Conservation (phyloP, 1,139 yeast genomes). For the Candida sp. region DNA sequence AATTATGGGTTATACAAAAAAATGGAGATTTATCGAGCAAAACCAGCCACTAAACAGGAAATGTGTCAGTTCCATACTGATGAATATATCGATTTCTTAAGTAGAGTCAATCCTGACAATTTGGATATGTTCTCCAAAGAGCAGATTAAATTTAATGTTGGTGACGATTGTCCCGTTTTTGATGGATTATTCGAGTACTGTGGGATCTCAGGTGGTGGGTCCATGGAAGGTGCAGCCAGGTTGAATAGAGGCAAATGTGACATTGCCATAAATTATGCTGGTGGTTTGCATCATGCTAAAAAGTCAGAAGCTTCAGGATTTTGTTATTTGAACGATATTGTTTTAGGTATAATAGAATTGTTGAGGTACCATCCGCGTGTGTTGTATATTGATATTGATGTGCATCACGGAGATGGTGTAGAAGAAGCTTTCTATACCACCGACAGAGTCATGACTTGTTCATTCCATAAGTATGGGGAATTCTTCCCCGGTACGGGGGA, state of each 20-base stretch:
- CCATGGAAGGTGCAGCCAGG: slow-evolving; percentile 96
- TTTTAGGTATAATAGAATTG: slow-evolving; percentile 84
- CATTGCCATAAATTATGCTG: slow-evolving; percentile 95
- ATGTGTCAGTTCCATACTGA: slow-evolving; percentile 99
- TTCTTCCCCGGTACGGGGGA: slow-evolving; percentile 97
- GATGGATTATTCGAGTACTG: slow-evolving; percentile 96
- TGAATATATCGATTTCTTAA: slow-evolving; percentile 91
- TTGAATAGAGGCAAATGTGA: slow-evolving; percentile 92
- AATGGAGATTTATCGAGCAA: slow-evolving; percentile 96
- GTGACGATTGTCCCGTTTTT: slow-evolving; percentile 96
- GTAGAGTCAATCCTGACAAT: slow-evolving; percentile 93
- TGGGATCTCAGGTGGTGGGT: slow-evolving; percentile 93
- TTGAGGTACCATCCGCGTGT: slow-evolving; percentile 92
- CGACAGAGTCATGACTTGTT: slow-evolving; percentile 96
- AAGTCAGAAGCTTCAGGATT: slow-evolving; percentile 96
- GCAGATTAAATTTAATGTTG: slow-evolving; percentile 92
- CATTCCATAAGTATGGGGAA: slow-evolving; percentile 96
- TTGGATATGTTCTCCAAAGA: slow-evolving; percentile 89
- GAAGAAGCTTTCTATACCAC: slow-evolving; percentile 97
- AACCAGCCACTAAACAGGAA: slow-evolving; percentile 97
- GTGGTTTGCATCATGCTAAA: slow-evolving; percentile 96
- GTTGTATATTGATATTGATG: slow-evolving; percentile 92
- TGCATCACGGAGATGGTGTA: slow-evolving; percentile 98
- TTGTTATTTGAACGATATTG: slow-evolving; percentile 72
- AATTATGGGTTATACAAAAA: slow-evolving; percentile 94